phyloP scores from a whole-genome alignment of 805 yeast genomes.

The Groenewaldozyma tartarivorans region DNA sequence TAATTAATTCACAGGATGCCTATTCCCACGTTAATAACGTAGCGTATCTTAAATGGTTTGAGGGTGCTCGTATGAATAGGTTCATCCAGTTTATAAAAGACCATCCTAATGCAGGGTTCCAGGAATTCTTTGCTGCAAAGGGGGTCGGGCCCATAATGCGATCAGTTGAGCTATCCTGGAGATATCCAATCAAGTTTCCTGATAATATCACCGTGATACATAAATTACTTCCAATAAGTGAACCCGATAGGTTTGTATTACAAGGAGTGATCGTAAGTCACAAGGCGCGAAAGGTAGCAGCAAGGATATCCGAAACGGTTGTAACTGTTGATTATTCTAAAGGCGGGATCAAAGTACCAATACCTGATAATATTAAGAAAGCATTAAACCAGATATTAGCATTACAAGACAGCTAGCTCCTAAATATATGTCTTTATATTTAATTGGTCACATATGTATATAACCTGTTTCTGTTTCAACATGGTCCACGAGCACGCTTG shows the following conservation, averaged over 20 bases:
- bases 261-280: constrained; percentile 25
- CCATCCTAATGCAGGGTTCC: constrained; percentile 11
- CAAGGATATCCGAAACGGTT: constrained; percentile 23
- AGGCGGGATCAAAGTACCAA: constrained; percentile 22
- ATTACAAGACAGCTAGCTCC: constrained; percentile 4
- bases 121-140: constrained; percentile 14
- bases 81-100: constrained; percentile 11
- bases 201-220: constrained; percentile 25
- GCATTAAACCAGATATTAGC: constrained; percentile 13
- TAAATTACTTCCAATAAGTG: constrained; percentile 17
- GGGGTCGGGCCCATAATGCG: constrained; percentile 26
- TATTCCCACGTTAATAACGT: constrained; percentile 28
- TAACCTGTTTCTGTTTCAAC: constrained; percentile 9
- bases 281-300: constrained; percentile 23
- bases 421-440: background rate
- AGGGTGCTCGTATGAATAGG: constrained; percentile 22
- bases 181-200: constrained; percentile 24
- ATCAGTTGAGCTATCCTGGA: constrained; percentile 24
- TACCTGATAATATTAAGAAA: constrained; percentile 19
- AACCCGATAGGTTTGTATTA: constrained; percentile 21
- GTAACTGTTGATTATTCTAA: constrained; percentile 25
- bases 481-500: constrained; percentile 14
- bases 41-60: constrained; percentile 26
- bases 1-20: too few relatives aligned
- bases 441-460: background rate